phyloP scores from a whole-genome alignment of 805 yeast species.

The Candida krabiensis region DNA sequence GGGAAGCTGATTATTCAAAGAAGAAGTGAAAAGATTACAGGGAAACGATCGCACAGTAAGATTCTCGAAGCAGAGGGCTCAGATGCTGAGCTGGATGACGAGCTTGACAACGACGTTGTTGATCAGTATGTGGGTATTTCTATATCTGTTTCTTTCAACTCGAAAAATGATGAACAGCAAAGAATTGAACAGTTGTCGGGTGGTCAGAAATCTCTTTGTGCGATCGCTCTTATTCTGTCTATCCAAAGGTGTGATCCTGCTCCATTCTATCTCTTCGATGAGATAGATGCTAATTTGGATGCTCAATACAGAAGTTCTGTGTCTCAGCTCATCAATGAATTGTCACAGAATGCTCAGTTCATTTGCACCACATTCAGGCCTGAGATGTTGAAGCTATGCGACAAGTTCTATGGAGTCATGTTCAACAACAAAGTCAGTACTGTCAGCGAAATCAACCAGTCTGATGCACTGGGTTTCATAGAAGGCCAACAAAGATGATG shows the following conservation, averaged over 20 bases:
- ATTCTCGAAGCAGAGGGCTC: slow-evolving; percentile 18
- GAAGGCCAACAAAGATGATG: slow-evolving; percentile 59
- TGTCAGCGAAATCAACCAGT: slow-evolving; percentile 65
- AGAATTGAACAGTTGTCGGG: slow-evolving; percentile 91
- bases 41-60: slow-evolving; percentile 9
- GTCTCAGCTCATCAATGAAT: slow-evolving; percentile 66
- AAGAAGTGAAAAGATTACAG: slow-evolving; percentile 23
- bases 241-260: slow-evolving; percentile 96
- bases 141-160: slow-evolving; percentile 85
- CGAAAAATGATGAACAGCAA: slow-evolving; percentile 80
- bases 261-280: slow-evolving; percentile 94
- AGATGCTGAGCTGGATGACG: slow-evolving; percentile 20
- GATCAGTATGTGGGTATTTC: slow-evolving; percentile 79
- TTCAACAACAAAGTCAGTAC: slow-evolving; percentile 80
- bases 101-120: slow-evolving; percentile 27
- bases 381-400: slow-evolving; percentile 86
- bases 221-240: slow-evolving; percentile 89
- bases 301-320: slow-evolving; percentile 88
- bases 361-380: slow-evolving; percentile 96
- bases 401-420: slow-evolving; percentile 83
- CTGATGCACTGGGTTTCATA: slow-evolving; percentile 80
- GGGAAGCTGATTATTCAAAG: slow-evolving; percentile 72
- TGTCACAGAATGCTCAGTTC: slow-evolving; percentile 78
- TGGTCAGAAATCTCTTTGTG: slow-evolving; percentile 96
- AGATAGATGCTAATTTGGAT: slow-evolving; percentile 94